Conservation (phyloP, 495 filamentous ascomycete species). For the Halenospora varia region DNA sequence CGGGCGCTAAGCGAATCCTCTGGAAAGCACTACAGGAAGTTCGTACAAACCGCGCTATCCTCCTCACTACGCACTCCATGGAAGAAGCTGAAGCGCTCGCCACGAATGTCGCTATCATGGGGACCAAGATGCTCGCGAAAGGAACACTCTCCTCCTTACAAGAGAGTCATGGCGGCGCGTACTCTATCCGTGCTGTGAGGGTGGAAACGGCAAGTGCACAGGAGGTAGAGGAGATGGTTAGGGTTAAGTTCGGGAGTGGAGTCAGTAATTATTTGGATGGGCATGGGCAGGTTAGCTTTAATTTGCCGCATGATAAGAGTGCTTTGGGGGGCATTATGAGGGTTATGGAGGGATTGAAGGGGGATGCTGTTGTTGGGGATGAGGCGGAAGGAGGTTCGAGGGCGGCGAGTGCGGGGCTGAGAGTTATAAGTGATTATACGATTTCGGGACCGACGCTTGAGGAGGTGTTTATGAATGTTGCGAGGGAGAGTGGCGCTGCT, state of each 20-base stretch:
- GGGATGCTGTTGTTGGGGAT: conserved; percentile 10
- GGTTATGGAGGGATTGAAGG: conserved; percentile 22
- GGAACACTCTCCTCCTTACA: conserved; percentile 38
- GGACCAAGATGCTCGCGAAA: conserved; percentile 39
- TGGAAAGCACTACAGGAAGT: conserved; percentile 38
- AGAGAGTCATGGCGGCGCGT: conserved; percentile 35
- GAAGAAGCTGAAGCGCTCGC: conserved; percentile 50
- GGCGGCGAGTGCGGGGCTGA: neutral
- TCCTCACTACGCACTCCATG: conserved; percentile 47
- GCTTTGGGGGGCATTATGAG: conserved; percentile 20
- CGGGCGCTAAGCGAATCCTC: conserved; percentile 43
- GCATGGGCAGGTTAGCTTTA: conserved; percentile 19
- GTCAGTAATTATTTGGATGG: conserved; percentile 15
- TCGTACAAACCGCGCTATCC: conserved; percentile 31
- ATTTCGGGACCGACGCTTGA: conserved; percentile 19
- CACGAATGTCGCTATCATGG: conserved; percentile 44
- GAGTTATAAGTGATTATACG: conserved; percentile 16
- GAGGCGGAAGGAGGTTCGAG: neutral
- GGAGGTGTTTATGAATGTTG: conserved; percentile 25
- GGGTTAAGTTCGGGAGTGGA: conserved; percentile 1
- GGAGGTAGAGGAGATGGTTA: conserved; percentile 11
- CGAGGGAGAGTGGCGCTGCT: conserved; percentile 13
- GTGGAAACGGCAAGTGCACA: neutral
- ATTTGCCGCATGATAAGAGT: conserved; percentile 18
- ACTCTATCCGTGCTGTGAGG: conserved; percentile 32